Evolutionary conservation across 1,284 basidiomycete genomes (phyloP).

Genomic region (Filobasidium uniguttulatum): DNA sequence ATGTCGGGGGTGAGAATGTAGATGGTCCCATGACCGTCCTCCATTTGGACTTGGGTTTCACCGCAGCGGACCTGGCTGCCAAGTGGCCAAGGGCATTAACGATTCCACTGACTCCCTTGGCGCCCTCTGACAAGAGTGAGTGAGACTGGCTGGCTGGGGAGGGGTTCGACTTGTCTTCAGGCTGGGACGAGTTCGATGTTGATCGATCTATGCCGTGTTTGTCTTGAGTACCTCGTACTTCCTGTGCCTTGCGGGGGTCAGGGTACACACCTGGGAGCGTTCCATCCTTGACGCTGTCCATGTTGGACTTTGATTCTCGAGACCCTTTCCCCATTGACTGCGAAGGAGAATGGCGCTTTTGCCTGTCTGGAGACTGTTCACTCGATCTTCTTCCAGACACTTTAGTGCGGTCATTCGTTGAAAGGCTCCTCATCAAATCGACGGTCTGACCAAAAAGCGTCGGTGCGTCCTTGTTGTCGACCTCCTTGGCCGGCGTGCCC

Average conservation of each 20-base stretch:
- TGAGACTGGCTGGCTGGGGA: background rate
- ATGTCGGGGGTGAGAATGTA: slow-evolving; percentile 11
- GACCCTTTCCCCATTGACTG: too few relatives aligned
- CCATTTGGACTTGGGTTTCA: slow-evolving; percentile 28
- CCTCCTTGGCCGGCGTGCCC: too few relatives aligned
- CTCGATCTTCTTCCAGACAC: too few relatives aligned
- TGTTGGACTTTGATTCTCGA: background rate
- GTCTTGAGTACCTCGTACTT: background rate
- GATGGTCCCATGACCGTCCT: slow-evolving; percentile 20
- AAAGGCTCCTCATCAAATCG: too few relatives aligned
- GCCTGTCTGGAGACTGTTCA: too few relatives aligned
- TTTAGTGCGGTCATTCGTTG: too few relatives aligned
- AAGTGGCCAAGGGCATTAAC: slow-evolving; percentile 17
- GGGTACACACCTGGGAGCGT: background rate
- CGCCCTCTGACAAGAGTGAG: slow-evolving; percentile 1
- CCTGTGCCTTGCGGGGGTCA: background rate
- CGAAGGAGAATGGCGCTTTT: too few relatives aligned
- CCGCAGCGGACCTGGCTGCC: slow-evolving; percentile 16
- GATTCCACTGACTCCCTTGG: slow-evolving; percentile 1
- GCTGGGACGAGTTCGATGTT: background rate
- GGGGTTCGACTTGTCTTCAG: background rate
- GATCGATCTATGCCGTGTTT: too few relatives aligned
- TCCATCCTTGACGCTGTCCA: background rate
- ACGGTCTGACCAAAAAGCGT: too few relatives aligned
- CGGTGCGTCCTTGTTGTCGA: too few relatives aligned